Evolutionary conservation across 2,329 filamentous ascomycete genomes (phyloP), one percentile per base, ranked within the genome.

Genomic region (Xylariaceae sp.): DNA sequence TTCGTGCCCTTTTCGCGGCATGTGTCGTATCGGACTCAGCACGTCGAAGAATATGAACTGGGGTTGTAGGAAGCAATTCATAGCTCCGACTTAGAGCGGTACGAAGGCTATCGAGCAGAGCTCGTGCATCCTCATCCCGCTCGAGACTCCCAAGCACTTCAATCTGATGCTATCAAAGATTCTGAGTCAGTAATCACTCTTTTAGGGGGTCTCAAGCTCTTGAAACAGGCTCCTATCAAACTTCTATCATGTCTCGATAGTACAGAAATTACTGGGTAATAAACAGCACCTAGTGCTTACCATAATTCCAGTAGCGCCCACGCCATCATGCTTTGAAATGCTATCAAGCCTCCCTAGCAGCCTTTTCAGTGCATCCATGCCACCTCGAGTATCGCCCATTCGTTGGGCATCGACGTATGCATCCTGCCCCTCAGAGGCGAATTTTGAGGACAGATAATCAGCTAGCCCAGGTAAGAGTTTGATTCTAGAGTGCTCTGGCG

Each of bases 121-220:
- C 22, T n/a, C 37, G 44, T 12, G 47, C 47, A 29, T 50, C 47
- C 11, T 47, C 32, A 16, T 39, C 44, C 3, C 44, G 44, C 29
- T 50, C 47, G n/a, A 44, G 27, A 21, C 39, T 44, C 17, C 47
- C 47, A 32, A 50, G 47, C 5, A 50, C 27, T 40, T 50, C 44
- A 23, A 50, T 50, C 12, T 40, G 37, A 27, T 8, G 47, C 43
- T 43, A 47, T 35, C n/a, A n/a, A n/a, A n/a, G n/a, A n/a, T n/a
- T n/a, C n/a, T n/a, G n/a, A n/a, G n/a, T n/a, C n/a, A n/a, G n/a
- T n/a, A n/a, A n/a, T n/a, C n/a, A n/a, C n/a, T n/a, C n/a, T n/a
- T n/a, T n/a, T n/a, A n/a, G n/a, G n/a, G n/a, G n/a, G n/a, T n/a
- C n/a, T n/a, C n/a, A n/a, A n/a, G n/a, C n/a, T n/a, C n/a, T n/a